phyloP scores from a whole-genome alignment of 139 green algal species.

The Deuterostichococcus epilithicus region DNA sequence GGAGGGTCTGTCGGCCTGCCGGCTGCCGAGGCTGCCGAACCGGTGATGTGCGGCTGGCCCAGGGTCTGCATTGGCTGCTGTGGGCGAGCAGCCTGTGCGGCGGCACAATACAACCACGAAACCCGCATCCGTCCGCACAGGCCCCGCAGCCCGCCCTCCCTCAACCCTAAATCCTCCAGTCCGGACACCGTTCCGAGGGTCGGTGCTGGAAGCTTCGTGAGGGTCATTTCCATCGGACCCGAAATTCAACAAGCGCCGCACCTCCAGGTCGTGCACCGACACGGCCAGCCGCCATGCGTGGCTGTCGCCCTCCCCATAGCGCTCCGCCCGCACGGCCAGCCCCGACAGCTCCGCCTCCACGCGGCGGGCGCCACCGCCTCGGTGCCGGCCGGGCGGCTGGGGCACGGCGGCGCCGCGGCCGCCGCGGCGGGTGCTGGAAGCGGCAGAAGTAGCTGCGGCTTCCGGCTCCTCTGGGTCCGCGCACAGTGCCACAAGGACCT shows the following conservation, averaged over 20 bases:
- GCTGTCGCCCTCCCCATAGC: constrained; percentile 16
- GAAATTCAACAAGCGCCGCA: constrained; percentile 23
- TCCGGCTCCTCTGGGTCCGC: neutral
- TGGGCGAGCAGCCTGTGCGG: no score
- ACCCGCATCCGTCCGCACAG: no score
- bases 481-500: constrained; percentile 9
- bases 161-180: no score
- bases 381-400: neutral
- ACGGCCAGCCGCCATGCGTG: constrained; percentile 34
- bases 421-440: neutral
- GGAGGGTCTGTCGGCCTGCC: no score
- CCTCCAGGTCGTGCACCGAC: constrained; percentile 40
- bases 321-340: constrained; percentile 28
- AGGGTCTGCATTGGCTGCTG: no score
- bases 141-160: no score
- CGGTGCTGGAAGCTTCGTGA: neutral
- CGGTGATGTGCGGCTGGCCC: no score
- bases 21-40: no score
- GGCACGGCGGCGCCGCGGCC: neutral
- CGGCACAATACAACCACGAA: no score
- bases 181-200: no score
- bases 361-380: constrained; percentile 20
- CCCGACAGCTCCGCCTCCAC: constrained; percentile 54
- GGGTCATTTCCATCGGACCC: neutral
- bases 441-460: neutral